Conservation (phyloP, 202 grass and related monocot species). For the Zoysia matrella region DNA sequence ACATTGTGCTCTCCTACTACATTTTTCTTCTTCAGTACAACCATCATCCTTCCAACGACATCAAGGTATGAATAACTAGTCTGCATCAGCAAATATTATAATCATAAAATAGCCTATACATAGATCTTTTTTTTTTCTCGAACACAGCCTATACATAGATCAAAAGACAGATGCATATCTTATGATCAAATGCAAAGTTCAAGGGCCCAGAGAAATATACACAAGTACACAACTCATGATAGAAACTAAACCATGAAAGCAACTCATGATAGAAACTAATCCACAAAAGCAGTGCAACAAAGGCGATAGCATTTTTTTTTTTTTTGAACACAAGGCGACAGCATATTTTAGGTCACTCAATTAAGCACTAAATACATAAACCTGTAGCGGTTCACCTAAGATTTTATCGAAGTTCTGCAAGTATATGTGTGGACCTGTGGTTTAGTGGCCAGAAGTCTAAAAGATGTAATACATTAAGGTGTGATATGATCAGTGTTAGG, state of each 20-base stretch:
- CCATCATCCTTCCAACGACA: slow-evolving; percentile 67
- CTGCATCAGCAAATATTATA: slow-evolving; percentile 49
- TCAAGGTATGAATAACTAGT: slow-evolving; percentile 80
- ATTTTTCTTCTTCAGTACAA: slow-evolving; percentile 77
- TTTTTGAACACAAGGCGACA: too few species aligned
- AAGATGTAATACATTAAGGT: neutral
- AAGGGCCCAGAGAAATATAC: neutral
- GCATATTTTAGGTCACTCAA: neutral
- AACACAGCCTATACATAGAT: too few species aligned
- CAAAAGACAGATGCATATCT: neutral
- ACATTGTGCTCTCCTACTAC: slow-evolving; percentile 68
- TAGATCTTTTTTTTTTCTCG: neutral
- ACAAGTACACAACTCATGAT: neutral
- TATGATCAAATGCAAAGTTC: neutral
- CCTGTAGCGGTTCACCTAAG: neutral
- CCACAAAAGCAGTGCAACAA: neutral
- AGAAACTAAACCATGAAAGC: slow-evolving; percentile 1
- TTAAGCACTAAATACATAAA: neutral
- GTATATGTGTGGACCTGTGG: neutral
- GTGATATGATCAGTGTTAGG: neutral
- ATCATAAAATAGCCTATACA: slow-evolving; percentile 12
- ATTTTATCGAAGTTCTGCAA: neutral
- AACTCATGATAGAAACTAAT: neutral
- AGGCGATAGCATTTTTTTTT: neutral
- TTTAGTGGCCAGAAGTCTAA: neutral